Percentiles rank a stretch among this genome's conserved stretches.
These are phyloP conservation scores for Fonsecaea multimorphosa DNA, from an alignment of 2,329 filamentous ascomycete genomes.

Conservation along the genomic window DNA sequence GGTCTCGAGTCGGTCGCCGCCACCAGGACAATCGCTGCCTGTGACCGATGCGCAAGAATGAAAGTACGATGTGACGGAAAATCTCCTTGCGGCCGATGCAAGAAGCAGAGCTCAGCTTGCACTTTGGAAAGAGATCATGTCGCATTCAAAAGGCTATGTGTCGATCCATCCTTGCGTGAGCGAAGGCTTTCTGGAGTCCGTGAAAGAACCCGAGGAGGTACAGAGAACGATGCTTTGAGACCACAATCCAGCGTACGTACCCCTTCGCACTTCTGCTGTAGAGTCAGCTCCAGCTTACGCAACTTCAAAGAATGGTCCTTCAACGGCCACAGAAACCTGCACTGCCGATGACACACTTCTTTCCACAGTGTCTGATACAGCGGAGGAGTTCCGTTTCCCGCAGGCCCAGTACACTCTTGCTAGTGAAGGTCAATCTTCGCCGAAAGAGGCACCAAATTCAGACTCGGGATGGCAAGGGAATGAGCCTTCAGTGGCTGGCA, in stretches of 20 bases:
- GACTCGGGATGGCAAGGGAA: not conserved
- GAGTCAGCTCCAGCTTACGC: not conserved
- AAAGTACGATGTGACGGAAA: slow-evolving; percentile 15
- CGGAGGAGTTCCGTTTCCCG: not conserved
- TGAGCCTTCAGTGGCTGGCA: slow-evolving; percentile 7
- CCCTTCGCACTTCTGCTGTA: not conserved
- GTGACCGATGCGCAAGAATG: slow-evolving; percentile 7
- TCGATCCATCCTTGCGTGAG: not conserved
- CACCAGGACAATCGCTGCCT: slow-evolving; percentile 1
- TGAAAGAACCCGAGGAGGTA: not conserved
- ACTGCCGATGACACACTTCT: not conserved
- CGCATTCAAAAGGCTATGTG: not conserved
- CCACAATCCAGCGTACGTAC: not conserved
- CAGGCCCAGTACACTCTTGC: not conserved
- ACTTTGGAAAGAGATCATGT: not conserved
- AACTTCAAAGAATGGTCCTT: not conserved
- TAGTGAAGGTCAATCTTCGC: not conserved
- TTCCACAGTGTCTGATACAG: not conserved
- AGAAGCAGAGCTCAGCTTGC: not conserved
- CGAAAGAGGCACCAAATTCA: not conserved
- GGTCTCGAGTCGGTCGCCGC: not conserved
- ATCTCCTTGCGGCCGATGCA: slow-evolving; percentile 10
- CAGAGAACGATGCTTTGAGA: not conserved
- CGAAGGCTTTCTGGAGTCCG: not conserved
- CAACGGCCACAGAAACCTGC: not conserved